Evolutionary conservation across 2,329 filamentous ascomycete species (phyloP).

Genomic region (Sclerotiophoma versabilis): DNA sequence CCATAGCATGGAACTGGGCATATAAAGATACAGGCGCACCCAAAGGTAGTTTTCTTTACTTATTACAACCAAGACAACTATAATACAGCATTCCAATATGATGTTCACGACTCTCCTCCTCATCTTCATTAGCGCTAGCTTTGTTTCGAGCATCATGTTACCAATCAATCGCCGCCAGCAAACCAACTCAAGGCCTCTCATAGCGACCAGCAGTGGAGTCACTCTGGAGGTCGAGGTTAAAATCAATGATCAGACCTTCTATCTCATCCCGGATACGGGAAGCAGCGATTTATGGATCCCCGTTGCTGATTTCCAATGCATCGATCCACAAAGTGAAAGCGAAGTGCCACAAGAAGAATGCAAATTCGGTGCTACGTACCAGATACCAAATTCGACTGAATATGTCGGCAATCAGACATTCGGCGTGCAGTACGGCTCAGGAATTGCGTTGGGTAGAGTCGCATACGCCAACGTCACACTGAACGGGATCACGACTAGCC

Average conservation of each 20-base stretch:
- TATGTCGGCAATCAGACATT: conserved; percentile 7
- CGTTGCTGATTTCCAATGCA: background rate
- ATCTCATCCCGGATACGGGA: conserved; percentile 1
- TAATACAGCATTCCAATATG: no score
- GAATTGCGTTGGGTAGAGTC: conserved; percentile 1
- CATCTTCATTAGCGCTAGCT: no score
- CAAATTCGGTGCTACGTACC: background rate
- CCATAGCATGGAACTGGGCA: no score
- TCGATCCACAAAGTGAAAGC: background rate
- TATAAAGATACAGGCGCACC: no score
- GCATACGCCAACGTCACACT: conserved; percentile 4
- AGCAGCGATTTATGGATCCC: conserved; percentile 9
- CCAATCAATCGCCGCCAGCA: background rate
- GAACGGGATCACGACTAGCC: background rate
- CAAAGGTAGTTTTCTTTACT: no score
- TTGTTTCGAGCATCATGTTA: no score
- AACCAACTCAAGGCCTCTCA: background rate
- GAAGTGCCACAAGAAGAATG: conserved; percentile 2
- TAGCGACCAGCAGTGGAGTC: background rate
- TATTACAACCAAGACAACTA: no score
- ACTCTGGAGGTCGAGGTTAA: background rate
- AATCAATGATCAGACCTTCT: conserved; percentile 6
- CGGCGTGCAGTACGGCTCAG: conserved; percentile 5
- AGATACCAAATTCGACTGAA: conserved; percentile 3
- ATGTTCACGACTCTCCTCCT: no score